Base-by-base conservation (phyloP, 1,139 yeast species). In the Taphrina sp. region DNA sequence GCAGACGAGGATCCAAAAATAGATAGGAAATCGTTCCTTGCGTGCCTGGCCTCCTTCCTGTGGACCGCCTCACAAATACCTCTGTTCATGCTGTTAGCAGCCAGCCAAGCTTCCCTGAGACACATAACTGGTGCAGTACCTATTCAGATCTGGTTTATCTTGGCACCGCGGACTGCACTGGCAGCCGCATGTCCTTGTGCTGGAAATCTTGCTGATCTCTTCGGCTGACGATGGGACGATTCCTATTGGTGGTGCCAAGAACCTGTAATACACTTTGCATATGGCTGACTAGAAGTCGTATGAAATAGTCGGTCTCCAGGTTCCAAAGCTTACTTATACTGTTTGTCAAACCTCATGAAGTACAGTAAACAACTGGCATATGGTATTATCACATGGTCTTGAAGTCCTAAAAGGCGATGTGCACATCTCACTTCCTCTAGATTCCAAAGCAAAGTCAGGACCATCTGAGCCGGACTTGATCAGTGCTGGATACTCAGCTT, bases 141-240 rank as follows among this genome's bases (percentile, higher is more conserved):
- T 8, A 38, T 47, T 14, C 53, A 47, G 38, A 47, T 47, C n/a
- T 47, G 53, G 53, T 47, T 35, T 37, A 47, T 47, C 19, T 38
- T 47, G 22, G 53, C 44, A 2, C 53, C 53, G 5, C 26, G 36
- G 36, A 38, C 44, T 3, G 53, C 53, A 5, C 41, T 47, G 23
- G 53, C 53, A 26, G 36, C 53, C 19, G 38, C 53, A n/a, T 75
- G 86, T 31, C 69, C 82, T 51, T 61, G 69, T 60, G 84, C 85
- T 43, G 83, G 84, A 51, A 70, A 77, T 37, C 60, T 79, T 19
- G 73, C 82, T 58, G 87, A 82, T 66, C 72, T 74, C 58, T 57
- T 79, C 53, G 87, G 87, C 62, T 78, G 87, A 73, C 76, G 82
- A 64, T 72, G 74, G 74, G 42, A 72, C 80, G 51, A 71, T 81